Conservation (phyloP, 805 yeast species). For the Metschnikowia baotianmanensis region DNA sequence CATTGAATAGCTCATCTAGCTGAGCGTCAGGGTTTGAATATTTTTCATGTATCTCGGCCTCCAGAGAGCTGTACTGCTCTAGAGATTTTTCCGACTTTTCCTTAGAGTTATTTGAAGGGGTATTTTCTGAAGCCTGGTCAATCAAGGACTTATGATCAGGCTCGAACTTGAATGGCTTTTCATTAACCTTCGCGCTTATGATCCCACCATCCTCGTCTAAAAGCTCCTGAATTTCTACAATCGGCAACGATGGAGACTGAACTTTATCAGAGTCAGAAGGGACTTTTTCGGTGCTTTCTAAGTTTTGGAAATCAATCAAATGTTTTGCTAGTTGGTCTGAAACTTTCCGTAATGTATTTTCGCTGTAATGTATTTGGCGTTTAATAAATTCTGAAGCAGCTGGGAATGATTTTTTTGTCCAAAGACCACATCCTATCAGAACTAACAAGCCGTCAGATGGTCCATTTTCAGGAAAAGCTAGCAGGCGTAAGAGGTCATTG, state of each 20-base stretch:
- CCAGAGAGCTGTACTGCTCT: neutral
- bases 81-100: neutral
- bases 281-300: neutral
- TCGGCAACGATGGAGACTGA: constrained; percentile 50
- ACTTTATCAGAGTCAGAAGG: constrained; percentile 5
- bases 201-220: constrained; percentile 83
- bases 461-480: no score
- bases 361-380: constrained; percentile 27
- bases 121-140: no score
- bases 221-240: constrained; percentile 77
- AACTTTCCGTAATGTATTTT: constrained; percentile 42
- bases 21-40: constrained; percentile 18
- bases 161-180: constrained; percentile 15
- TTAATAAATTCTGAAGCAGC: constrained; percentile 30
- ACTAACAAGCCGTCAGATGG: constrained; percentile 5
- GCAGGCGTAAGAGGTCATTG: no score
- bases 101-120: no score
- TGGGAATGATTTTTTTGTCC: constrained; percentile 3
- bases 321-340: constrained; percentile 28
- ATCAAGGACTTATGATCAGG: no score
- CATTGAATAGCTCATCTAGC: constrained; percentile 30
- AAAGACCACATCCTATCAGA: constrained; percentile 11
- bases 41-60: neutral
- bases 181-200: constrained; percentile 32
- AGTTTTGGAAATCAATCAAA: neutral